Evolutionary conservation across 495 filamentous ascomycete genomes (phyloP).

Genomic region (Aspergillus indologenus): DNA sequence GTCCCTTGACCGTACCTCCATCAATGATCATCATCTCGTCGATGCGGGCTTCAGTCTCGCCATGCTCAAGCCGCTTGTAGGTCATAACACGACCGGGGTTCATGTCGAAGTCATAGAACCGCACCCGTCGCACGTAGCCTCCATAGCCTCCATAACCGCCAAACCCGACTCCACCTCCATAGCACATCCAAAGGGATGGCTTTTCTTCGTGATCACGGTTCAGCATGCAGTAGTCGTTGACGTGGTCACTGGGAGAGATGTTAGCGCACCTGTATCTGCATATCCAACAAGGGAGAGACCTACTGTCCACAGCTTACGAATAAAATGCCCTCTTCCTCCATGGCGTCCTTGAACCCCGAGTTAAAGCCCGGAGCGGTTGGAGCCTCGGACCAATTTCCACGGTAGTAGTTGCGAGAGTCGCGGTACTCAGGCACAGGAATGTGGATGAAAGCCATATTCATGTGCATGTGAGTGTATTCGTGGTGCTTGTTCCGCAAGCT

Average conservation of each 20-base stretch:
- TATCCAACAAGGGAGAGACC: slow-evolving; percentile 28
- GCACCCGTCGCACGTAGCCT: slow-evolving; percentile 76
- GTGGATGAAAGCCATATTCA: slow-evolving; percentile 96
- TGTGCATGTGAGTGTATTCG: slow-evolving; percentile 85
- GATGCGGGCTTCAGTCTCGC: slow-evolving; percentile 64
- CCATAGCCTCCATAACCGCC: slow-evolving; percentile 92
- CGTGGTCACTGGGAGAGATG: slow-evolving; percentile 69
- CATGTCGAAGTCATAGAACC: slow-evolving; percentile 91
- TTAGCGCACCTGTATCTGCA: slow-evolving; percentile 4
- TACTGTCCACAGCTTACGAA: slow-evolving; percentile 91
- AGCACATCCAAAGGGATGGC: slow-evolving; percentile 96
- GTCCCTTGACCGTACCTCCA: slow-evolving; percentile 57
- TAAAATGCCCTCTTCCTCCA: slow-evolving; percentile 77
- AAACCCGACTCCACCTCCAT: slow-evolving; percentile 83
- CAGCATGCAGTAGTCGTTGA: slow-evolving; percentile 91
- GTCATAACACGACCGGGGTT: slow-evolving; percentile 81
- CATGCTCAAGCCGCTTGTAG: slow-evolving; percentile 88
- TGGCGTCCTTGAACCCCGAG: slow-evolving; percentile 78
- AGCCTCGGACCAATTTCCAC: slow-evolving; percentile 68
- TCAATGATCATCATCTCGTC: slow-evolving; percentile 90
- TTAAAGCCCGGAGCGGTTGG: slow-evolving; percentile 87
- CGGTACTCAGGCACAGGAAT: slow-evolving; percentile 92
- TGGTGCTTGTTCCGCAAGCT: slow-evolving; percentile 66
- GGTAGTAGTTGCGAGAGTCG: slow-evolving; percentile 42
- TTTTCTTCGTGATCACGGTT: slow-evolving; percentile 44